Conservation (phyloP, 2,329 filamentous ascomycete species). For the Diaporthe citrichinensis region DNA sequence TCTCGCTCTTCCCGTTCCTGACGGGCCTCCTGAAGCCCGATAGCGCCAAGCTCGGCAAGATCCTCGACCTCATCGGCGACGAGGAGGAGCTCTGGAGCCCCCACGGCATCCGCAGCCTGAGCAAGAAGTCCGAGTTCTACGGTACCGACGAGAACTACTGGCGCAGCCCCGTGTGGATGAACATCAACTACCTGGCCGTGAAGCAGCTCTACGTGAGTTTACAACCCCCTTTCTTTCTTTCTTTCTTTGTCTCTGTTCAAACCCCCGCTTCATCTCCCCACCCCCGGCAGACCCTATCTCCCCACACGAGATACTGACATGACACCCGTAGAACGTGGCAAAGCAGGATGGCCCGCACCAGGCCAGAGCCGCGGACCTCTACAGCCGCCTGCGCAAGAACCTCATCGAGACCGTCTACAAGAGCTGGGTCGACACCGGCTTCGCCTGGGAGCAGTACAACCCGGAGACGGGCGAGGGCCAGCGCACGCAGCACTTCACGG, state of each 20-base stretch:
- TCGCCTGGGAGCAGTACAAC: conserved; percentile 99
- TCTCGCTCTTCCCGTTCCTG: conserved; percentile 93
- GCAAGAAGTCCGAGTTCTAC: conserved; percentile 85
- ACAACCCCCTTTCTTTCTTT: not conserved
- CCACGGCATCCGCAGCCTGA: conserved; percentile 90
- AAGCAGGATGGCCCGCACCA: conserved; percentile 77
- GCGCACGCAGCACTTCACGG: conserved; percentile 96
- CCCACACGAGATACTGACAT: not conserved
- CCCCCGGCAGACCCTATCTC: no score
- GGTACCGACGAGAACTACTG: conserved; percentile 97
- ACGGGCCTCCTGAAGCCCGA: conserved; percentile 83
- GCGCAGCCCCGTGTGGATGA: conserved; percentile 95
- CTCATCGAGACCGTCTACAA: conserved; percentile 90
- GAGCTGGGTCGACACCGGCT: conserved; percentile 91
- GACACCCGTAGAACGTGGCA: conserved; percentile 70
- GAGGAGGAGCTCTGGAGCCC: conserved; percentile 91
- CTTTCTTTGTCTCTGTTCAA: not conserved
- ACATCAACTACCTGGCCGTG: conserved; percentile 92
- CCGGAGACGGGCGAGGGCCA: conserved; percentile 94
- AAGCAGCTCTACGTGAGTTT: conserved; percentile 81
- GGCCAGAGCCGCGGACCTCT: conserved; percentile 78
- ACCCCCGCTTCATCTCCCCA: not conserved
- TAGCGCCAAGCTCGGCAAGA: conserved; percentile 79
- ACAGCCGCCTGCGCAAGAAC: conserved; percentile 83
- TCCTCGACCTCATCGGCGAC: conserved; percentile 84